Base-by-base conservation (phyloP, 345 rosid species). In the Theobroma cacao region DNA sequence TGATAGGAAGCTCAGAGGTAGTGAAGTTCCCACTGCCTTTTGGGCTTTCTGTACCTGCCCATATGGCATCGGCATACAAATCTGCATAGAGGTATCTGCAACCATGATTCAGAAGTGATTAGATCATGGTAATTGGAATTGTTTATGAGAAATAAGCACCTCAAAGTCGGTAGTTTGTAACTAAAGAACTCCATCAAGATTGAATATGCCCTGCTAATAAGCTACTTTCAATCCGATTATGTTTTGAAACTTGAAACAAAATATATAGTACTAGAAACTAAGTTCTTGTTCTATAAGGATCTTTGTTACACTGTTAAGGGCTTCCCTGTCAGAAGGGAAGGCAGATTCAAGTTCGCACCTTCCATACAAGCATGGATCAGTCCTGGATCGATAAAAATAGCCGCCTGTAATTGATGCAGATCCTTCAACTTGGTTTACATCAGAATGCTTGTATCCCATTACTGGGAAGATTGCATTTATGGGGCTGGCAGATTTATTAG, bases 351-450 rank as follows among this genome's bases (percentile, higher is more conserved):
- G 68, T 18, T 30, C 87, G 83, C 64, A 87, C 92, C 80, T 89
- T 78, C 92, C 89, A 79, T 84, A 61, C 82, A 83, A 22, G 79
- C 91, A 87, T 80, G 92, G 89, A 86, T 90, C 91, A 59, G 85
- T 81, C 40, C 26, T 78, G 72, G 88, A 85, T 77, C 90, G 80
- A 72, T 81, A 87, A 52, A 87, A 86, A 75, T 87, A 89, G 41
- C 90, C 91, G 26, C 92, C 92, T 3, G 81, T 80, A 58, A 87
- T 84, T 20, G 90, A 82, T 45, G 92, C 90, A 38, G 90, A 84
- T 76, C 86, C 86, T 71, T 78, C 81, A 7, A 40, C 81, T 17
- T 76, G 83, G 66, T 86, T 84, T 62, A 86, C 74, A 78, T 85
- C 86, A 34, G 88, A 81, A 30, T 85, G 91, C 75, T 80, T 83